Evolutionary conservation across 2,329 filamentous ascomycete species (phyloP), one percentile per base, ranked within the genome.

Genomic region (Fusarium dlaminii): DNA sequence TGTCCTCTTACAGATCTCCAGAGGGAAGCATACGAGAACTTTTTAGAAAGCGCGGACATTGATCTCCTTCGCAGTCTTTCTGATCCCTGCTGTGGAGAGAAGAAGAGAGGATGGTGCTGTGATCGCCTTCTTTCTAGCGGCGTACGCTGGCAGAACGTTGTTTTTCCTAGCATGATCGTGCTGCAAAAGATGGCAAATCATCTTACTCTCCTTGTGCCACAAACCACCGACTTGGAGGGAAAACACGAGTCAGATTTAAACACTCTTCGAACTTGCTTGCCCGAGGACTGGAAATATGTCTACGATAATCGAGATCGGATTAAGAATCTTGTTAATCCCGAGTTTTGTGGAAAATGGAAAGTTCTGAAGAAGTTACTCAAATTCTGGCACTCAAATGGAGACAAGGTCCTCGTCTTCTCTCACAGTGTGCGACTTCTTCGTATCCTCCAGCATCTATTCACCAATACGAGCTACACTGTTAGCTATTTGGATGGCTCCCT

Each of bases 261-360:
- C 45, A 91, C 90, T 73, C 88, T 99, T 5, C 87, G 93, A 79
- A 88, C 90, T 4, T 94, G 94, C 61, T 85, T 95, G 22, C 96
- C 96, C 0, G 86, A 92, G 40, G 85, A 87, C 6, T 98, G 94
- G 94, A 86, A 91, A 77, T 85, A 91, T 27, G 86, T 98, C 0
- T 96, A 95, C 79, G 85, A 86, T 17, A 90, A 92, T 27, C 89
- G 94, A 48, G 94, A 98, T 76, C 94, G 91, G 14, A 92, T 98
- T 66, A 83, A 93, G 57, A 93, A 92, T 76, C 92, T 95, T 57
- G 92, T 95, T 3, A 95, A 98, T 76, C 92, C 94, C 0, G 93
- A 97, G 65, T 98, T 95, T 74, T 99, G 96, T 79, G 96, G 96
- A 8, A 99, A 99, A 82, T 99, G 96, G 96, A 95, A 94, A 79